Evolutionary conservation across 1,139 yeast species (phyloP).

Genomic region (Suhomyces bribrorum): DNA sequence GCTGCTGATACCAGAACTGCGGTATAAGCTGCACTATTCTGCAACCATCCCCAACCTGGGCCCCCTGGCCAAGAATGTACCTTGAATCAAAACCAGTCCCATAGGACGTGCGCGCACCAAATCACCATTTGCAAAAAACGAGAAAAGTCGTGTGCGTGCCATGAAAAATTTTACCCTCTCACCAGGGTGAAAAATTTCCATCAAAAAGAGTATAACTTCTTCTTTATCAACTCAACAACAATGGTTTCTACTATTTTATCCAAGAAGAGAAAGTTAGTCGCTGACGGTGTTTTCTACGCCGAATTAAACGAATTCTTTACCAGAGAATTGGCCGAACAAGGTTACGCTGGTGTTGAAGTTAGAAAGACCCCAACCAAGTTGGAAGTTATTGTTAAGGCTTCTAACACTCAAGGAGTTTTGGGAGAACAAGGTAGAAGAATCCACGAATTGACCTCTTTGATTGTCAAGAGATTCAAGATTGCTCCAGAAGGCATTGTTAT

Average conservation of each 20-base stretch:
- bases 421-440: conserved; percentile 99
- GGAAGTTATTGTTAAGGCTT: conserved; percentile 97
- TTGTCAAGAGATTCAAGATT: conserved; percentile 98
- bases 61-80: too few species aligned
- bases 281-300: conserved; percentile 99
- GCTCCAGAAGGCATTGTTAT: conserved; percentile 92
- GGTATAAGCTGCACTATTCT: too few species aligned
- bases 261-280: conserved; percentile 89
- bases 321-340: conserved; percentile 99
- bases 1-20: too few species aligned
- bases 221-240: conserved; percentile 20
- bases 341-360: conserved; percentile 99
- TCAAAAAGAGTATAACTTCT: conserved; percentile 7
- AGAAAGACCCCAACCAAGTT: conserved; percentile 98
- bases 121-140: conserved; percentile 2
- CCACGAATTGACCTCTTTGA: conserved; percentile 96
- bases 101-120: conserved; percentile 1
- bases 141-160: conserved; percentile 14
- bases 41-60: too few species aligned
- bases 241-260: conserved; percentile 67
- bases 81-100: too few species aligned
- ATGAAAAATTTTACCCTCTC: conserved; percentile 13
- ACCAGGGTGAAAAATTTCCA: conserved; percentile 8
- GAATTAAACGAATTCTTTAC: conserved; percentile 99
- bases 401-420: conserved; percentile 97